A percentile compares a stretch with the other conserved stretches of the same genome.
Conservation (phyloP, 1,139 yeast genomes). For the Taphrina populina region DNA sequence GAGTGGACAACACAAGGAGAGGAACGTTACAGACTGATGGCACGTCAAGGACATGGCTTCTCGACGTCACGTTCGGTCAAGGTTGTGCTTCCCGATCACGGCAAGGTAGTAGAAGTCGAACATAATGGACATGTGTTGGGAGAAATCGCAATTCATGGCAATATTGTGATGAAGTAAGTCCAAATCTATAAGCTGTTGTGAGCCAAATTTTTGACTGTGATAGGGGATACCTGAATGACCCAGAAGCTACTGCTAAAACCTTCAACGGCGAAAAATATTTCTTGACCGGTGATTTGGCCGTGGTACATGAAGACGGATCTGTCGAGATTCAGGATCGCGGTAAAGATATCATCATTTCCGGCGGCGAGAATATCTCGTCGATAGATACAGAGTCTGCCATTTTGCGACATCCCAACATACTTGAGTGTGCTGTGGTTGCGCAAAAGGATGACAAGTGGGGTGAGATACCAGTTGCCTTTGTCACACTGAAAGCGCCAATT, state of each 20-base stretch:
- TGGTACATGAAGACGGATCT: slow-evolving; percentile 57
- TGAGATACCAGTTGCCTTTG: slow-evolving; percentile 46
- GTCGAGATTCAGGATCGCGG: slow-evolving; percentile 68
- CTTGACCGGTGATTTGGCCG: slow-evolving; percentile 70
- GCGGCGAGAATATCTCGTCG: slow-evolving; percentile 79
- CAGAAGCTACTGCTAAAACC: slow-evolving; percentile 54
- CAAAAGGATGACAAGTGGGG: slow-evolving; percentile 46
- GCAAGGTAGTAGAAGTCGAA: slow-evolving; percentile 55
- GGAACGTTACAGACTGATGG: slow-evolving; percentile 39
- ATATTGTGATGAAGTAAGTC: slow-evolving; percentile 56
- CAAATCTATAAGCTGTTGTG: slow-evolving; percentile 39
- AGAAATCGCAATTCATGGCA: slow-evolving; percentile 46
- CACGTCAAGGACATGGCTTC: slow-evolving; percentile 47
- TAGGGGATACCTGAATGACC: slow-evolving; percentile 59
- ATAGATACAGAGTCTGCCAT: slow-evolving; percentile 69
- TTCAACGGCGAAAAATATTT: slow-evolving; percentile 74
- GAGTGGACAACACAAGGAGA: slow-evolving; percentile 42
- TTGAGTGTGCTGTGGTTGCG: slow-evolving; percentile 48
- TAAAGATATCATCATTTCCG: slow-evolving; percentile 76
- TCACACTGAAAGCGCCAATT: slow-evolving; percentile 34
- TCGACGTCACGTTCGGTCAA: slow-evolving; percentile 48
- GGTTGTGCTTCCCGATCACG: slow-evolving; percentile 50
- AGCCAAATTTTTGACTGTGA: slow-evolving; percentile 55
- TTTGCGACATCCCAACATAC: slow-evolving; percentile 48
- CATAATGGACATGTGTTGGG: slow-evolving; percentile 46